Evolutionary conservation across 192 early-diverging fungal genomes (phyloP).

Genomic region (Coemansia sp.): DNA sequence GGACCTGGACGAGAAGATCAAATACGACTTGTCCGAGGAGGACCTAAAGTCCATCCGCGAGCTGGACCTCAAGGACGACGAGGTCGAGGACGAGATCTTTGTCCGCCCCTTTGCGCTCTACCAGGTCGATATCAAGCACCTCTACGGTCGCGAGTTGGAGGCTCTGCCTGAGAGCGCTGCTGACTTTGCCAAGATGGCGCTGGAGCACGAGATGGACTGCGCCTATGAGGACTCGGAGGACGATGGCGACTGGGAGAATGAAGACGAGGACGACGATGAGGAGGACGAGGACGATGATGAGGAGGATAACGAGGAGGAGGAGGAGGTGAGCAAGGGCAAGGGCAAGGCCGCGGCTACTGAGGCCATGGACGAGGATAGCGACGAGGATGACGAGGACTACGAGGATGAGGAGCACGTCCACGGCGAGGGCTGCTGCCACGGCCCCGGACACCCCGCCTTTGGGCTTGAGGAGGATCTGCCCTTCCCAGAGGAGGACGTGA

Average conservation of each 20-base stretch:
- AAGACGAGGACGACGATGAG: conserved; percentile 41
- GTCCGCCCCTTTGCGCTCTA: conserved; percentile 55
- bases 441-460: conserved; percentile 17
- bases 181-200: conserved; percentile 49
- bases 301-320: conserved; percentile 34
- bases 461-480: conserved; percentile 42
- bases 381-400: conserved; percentile 29
- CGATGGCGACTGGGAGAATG: conserved; percentile 35
- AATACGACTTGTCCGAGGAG: conserved; percentile 49
- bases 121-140: conserved; percentile 43
- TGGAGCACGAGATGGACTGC: conserved; percentile 55
- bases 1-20: conserved; percentile 45
- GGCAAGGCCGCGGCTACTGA: conserved; percentile 43
- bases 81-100: conserved; percentile 47
- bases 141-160: conserved; percentile 44
- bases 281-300: conserved; percentile 30
- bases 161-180: conserved; percentile 42
- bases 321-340: conserved; percentile 42
- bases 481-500: conserved; percentile 42
- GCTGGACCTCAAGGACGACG: conserved; percentile 34
- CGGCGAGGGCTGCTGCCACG: conserved; percentile 47
- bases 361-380: conserved; percentile 20
- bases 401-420: conserved; percentile 51
- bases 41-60: conserved; percentile 43
- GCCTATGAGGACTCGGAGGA: conserved; percentile 48